Evolutionary conservation across 2,329 filamentous ascomycete genomes (phyloP), one percentile per base, ranked within the genome.

Genomic region (Podosphaera leucotricha): DNA sequence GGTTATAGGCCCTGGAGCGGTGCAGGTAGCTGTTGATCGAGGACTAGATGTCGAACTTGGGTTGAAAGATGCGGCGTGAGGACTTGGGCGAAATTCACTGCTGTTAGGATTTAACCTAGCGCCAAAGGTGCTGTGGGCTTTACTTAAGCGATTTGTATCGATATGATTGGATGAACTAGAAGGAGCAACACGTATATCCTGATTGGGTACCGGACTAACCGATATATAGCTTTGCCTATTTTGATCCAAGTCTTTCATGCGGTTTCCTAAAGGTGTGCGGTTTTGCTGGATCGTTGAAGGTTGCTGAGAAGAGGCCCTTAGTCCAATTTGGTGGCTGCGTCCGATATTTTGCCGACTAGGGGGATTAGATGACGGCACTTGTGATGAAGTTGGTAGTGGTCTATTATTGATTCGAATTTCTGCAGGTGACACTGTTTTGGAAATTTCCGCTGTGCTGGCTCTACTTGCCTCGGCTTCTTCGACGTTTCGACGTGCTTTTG

Each of bases 11-110:
- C 60, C 48, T n/a, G 55, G 54, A n/a, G 61, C 54, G 48, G 49
- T 54, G 51, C 48, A 51, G 55, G 49, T 59, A 48, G 48, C 48
- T 55, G 57, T 60, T 64, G 77, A 73, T 28, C 71, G 70, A 24
- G 84, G 82, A 55, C 80, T 92, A 2, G 81, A 83, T 30, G 72
- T 68, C 40, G 72, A 67, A 56, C 78, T 82, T 38, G 64, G 63
- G 40, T 65, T 59, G 62, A 98, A 95, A 1, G 78, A 68, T 38
- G 72, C 71, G 0, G 86, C 85, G 48, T 79, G 79, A 3, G 82
- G 77, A 54, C 79, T 92, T 16, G 87, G 90, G 50, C 80, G 77
- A 62, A 94, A 95, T 55, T 93, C 85, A 56, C 72, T 67, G 52
- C 67, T 77, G 53, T 73, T 75, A 6, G 74, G 74, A 49, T 78